These are phyloP conservation scores for Pseudonitzschia delicatissima DNA, from an alignment of 108 stramenopile genomes.

Conservation along the genomic window DNA sequence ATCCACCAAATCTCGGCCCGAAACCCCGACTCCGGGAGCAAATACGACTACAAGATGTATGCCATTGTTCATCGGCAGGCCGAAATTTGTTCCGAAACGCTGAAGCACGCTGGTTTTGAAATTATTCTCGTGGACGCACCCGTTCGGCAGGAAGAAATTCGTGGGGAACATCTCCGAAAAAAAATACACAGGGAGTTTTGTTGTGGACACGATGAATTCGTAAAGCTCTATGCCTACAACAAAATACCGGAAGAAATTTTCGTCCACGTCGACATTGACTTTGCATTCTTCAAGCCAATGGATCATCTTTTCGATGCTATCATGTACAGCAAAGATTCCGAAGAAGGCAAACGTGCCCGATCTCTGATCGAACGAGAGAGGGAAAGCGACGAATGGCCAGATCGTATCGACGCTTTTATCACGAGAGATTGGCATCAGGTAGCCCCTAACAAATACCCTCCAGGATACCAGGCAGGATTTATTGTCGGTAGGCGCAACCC, in stretches of 20 bases:
- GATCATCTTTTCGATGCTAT: conserved; percentile 78
- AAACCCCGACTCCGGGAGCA: no score
- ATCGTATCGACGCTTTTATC: conserved; percentile 63
- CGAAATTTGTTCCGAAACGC: no score
- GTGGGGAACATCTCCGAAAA: no score
- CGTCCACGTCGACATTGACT: conserved; percentile 64
- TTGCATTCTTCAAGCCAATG: conserved; percentile 56
- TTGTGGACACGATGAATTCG: conserved; percentile 63
- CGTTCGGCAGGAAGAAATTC: no score
- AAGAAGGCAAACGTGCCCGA: conserved; percentile 44
- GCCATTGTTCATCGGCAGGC: no score
- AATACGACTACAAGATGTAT: no score
- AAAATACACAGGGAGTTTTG: conserved; percentile 67
- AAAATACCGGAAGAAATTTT: conserved; percentile 48
- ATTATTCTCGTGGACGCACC: no score
- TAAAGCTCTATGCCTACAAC: conserved; percentile 69
- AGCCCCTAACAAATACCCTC: conserved; percentile 41
- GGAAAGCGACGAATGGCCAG: conserved; percentile 45
- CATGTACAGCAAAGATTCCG: conserved; percentile 32
- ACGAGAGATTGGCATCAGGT: conserved; percentile 61
- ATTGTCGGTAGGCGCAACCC: conserved; percentile 46
- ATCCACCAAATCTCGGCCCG: no score
- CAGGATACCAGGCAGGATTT: conserved; percentile 69
- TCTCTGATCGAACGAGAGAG: conserved; percentile 41
- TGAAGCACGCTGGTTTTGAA: no score